phyloP scores from a whole-genome alignment of 108 stramenopile species.

The Pseudonitzschia multiseries region DNA sequence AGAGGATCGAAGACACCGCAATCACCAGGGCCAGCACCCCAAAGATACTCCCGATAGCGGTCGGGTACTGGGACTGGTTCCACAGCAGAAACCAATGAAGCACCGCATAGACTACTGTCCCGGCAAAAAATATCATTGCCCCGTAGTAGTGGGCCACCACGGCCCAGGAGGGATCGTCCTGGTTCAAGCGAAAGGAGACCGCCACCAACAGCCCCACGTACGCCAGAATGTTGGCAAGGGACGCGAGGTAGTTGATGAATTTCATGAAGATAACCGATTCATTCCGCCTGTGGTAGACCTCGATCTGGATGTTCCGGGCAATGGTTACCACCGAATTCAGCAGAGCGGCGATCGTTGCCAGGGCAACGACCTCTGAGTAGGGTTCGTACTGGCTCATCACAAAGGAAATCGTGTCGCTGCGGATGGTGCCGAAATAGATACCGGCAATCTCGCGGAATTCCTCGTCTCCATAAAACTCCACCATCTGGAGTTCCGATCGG shows the following conservation, averaged over 20 bases:
- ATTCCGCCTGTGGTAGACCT: constrained; percentile 7
- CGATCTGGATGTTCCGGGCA: constrained; percentile 14
- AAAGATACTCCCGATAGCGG: not conserved
- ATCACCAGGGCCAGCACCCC: not conserved
- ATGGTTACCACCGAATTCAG: not conserved
- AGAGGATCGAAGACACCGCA: not conserved
- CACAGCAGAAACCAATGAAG: not conserved
- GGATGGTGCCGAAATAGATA: not conserved
- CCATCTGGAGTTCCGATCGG: not conserved
- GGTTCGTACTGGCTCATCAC: constrained; percentile 7
- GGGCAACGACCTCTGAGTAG: not conserved
- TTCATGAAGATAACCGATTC: not conserved
- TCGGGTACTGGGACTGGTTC: not conserved
- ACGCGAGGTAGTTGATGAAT: not conserved
- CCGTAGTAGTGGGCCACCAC: not conserved
- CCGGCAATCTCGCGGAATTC: not conserved
- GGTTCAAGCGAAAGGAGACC: not conserved
- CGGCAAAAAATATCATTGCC: not conserved
- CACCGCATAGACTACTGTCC: not conserved
- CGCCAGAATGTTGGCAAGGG: not conserved
- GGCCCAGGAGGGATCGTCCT: constrained; percentile 10
- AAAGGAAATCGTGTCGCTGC: not conserved
- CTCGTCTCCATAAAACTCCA: not conserved
- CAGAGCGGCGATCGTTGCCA: not conserved
- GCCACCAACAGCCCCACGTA: constrained; percentile 4